phyloP scores from a whole-genome alignment of 2,329 filamentous ascomycete genomes.

The Xylaria sp. region DNA sequence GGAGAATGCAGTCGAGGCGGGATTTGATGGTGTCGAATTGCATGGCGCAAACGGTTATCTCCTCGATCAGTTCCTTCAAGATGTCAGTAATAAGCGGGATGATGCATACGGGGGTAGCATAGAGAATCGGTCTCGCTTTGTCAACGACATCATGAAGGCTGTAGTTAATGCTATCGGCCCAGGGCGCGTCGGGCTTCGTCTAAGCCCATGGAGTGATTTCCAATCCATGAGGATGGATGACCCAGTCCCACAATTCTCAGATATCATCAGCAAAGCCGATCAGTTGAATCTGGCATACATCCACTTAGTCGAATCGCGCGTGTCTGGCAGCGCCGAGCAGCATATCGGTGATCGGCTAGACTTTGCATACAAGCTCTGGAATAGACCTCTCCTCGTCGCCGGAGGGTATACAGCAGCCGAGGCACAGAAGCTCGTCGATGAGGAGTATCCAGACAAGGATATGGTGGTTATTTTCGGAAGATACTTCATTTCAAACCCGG shows the following conservation, averaged over 20 bases:
- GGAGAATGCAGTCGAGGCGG: conserved; percentile 68
- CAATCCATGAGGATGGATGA: conserved; percentile 73
- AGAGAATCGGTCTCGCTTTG: conserved; percentile 52
- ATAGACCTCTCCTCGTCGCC: conserved; percentile 49
- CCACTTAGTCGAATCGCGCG: conserved; percentile 69
- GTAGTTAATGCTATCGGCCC: conserved; percentile 58
- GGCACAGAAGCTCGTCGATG: conserved; percentile 48
- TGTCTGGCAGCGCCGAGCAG: conserved; percentile 57
- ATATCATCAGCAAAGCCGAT: conserved; percentile 58
- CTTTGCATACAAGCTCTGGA: conserved; percentile 53
- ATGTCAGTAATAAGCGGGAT: conserved; percentile 40
- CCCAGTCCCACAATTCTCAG: conserved; percentile 70
- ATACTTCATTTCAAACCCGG: conserved; percentile 45
- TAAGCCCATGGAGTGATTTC: conserved; percentile 70
- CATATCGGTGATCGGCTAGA: conserved; percentile 51
- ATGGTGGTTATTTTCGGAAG: conserved; percentile 49
- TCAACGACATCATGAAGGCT: conserved; percentile 60
- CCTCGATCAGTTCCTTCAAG: conserved; percentile 65
- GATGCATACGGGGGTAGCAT: conserved; percentile 46
- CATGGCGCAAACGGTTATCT: conserved; percentile 66
- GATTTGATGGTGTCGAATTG: conserved; percentile 69
- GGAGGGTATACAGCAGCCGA: conserved; percentile 49
- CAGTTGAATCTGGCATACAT: conserved; percentile 69
- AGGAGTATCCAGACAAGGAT: conserved; percentile 47
- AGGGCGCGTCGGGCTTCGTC: conserved; percentile 65